A percentile compares a stretch with the other conserved stretches of the same genome.
These are phyloP conservation scores for Russula sp. DNA, from an alignment of 768 basidiomycete species.

Conservation along the genomic window DNA sequence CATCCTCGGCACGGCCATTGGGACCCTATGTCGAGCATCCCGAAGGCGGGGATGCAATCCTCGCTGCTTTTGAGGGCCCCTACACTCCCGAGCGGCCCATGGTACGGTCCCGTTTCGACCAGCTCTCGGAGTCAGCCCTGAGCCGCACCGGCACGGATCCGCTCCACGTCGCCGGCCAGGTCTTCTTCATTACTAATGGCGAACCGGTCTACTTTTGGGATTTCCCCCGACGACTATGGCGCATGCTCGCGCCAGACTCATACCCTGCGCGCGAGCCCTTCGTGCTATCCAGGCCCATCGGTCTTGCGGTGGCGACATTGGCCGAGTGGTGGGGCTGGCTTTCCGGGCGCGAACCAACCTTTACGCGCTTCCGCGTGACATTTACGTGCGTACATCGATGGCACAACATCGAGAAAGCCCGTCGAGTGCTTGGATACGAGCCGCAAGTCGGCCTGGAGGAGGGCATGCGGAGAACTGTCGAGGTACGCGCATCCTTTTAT, in stretches of 20 bases:
- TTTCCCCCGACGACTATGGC: constrained; percentile 77
- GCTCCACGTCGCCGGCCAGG: constrained; percentile 84
- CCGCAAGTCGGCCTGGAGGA: constrained; percentile 86
- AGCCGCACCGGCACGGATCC: constrained; percentile 45
- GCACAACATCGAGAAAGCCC: constrained; percentile 92
- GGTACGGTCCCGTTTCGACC: constrained; percentile 76
- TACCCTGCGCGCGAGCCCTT: constrained; percentile 47
- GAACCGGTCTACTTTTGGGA: constrained; percentile 98
- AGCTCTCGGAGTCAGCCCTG: constrained; percentile 54
- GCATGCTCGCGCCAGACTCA: constrained; percentile 34
- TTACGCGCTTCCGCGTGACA: constrained; percentile 79
- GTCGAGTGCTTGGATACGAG: constrained; percentile 88
- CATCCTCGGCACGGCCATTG: constrained; percentile 70
- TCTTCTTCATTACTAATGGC: constrained; percentile 94
- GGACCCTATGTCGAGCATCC: constrained; percentile 70
- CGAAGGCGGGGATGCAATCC: constrained; percentile 48
- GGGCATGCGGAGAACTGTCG: constrained; percentile 71
- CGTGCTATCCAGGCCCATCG: constrained; percentile 55
- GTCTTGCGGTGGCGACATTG: constrained; percentile 60
- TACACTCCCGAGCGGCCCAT: constrained; percentile 44
- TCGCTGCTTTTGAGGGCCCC: constrained; percentile 47
- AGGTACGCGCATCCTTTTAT: constrained; percentile 41
- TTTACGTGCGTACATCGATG: constrained; percentile 75
- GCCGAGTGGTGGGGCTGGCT: constrained; percentile 71
- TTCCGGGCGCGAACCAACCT: constrained; percentile 70